phyloP scores from a whole-genome alignment of 768 basidiomycete genomes.

The Filobasidium wieringae region DNA sequence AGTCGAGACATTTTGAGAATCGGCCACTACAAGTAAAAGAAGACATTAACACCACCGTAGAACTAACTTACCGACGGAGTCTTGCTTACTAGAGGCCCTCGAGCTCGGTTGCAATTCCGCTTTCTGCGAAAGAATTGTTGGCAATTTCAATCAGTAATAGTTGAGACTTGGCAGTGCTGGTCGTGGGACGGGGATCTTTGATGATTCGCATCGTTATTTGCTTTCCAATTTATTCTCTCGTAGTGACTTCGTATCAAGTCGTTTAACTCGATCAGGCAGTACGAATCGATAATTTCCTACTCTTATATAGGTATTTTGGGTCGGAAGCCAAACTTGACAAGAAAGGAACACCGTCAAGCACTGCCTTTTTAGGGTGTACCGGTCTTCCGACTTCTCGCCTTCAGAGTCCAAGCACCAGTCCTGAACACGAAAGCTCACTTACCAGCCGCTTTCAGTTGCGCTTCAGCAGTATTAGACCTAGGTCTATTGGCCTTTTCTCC shows the following conservation, averaged over 20 bases:
- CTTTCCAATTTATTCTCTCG: neutral
- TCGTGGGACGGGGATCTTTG: neutral
- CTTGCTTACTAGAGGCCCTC: slow-evolving; percentile 38
- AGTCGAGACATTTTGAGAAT: slow-evolving; percentile 70
- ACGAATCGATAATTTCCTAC: no score
- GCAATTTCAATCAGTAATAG: slow-evolving; percentile 32
- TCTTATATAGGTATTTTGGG: no score
- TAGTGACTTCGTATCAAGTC: neutral
- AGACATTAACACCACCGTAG: neutral
- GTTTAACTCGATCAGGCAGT: neutral
- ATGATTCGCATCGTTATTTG: slow-evolving; percentile 1
- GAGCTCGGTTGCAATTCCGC: slow-evolving; percentile 37
- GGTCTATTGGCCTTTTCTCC: neutral
- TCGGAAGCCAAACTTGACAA: no score
- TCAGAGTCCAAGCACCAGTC: no score
- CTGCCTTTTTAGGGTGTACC: no score
- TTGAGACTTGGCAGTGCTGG: neutral
- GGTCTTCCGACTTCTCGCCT: no score
- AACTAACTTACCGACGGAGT: neutral
- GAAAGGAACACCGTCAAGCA: no score
- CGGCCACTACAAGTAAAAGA: slow-evolving; percentile 36
- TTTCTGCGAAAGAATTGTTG: slow-evolving; percentile 34
- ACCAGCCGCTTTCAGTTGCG: neutral
- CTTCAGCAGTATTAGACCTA: neutral
- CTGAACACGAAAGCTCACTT: neutral